These are phyloP conservation scores for Neoarthrinium moseri DNA, from an alignment of 2,329 filamentous ascomycete genomes.

Conservation along the genomic window DNA sequence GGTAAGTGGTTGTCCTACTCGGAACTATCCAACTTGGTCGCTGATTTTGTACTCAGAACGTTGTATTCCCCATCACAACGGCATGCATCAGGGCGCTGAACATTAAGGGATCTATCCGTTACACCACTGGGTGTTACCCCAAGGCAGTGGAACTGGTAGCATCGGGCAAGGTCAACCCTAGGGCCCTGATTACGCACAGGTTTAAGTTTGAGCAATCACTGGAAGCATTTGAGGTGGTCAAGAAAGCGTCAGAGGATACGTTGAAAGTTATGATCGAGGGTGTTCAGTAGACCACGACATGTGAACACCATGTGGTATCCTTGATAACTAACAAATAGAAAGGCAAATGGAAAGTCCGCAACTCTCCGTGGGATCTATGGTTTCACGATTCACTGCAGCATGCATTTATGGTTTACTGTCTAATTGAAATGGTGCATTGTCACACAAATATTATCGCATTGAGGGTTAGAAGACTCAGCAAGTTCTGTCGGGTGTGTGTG, in stretches of 20 bases:
- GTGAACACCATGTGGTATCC: not conserved
- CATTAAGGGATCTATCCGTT: slow-evolving; percentile 51
- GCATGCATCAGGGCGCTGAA: slow-evolving; percentile 46
- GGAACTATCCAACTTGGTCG: not conserved
- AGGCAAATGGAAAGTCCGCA: too few species aligned
- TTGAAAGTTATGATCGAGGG: slow-evolving; percentile 22
- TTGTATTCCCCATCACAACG: slow-evolving; percentile 49
- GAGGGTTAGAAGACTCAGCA: too few species aligned
- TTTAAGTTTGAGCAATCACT: slow-evolving; percentile 27
- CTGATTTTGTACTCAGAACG: slow-evolving; percentile 28
- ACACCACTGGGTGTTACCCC: slow-evolving; percentile 48
- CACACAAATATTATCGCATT: too few species aligned
- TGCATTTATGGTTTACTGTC: too few species aligned
- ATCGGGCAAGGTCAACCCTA: slow-evolving; percentile 40
- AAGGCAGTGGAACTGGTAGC: slow-evolving; percentile 48
- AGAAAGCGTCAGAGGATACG: slow-evolving; percentile 16
- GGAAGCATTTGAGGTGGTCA: slow-evolving; percentile 18
- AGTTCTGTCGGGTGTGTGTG: too few species aligned
- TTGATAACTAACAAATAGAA: not conserved
- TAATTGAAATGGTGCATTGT: too few species aligned
- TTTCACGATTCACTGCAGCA: too few species aligned
- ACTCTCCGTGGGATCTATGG: too few species aligned
- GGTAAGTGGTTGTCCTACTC: slow-evolving; percentile 15
- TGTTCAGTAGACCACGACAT: slow-evolving; percentile 7
- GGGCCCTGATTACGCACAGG: slow-evolving; percentile 33